Conservation (phyloP, 495 filamentous ascomycete species). For the Thermothielavioides terrestris region DNA sequence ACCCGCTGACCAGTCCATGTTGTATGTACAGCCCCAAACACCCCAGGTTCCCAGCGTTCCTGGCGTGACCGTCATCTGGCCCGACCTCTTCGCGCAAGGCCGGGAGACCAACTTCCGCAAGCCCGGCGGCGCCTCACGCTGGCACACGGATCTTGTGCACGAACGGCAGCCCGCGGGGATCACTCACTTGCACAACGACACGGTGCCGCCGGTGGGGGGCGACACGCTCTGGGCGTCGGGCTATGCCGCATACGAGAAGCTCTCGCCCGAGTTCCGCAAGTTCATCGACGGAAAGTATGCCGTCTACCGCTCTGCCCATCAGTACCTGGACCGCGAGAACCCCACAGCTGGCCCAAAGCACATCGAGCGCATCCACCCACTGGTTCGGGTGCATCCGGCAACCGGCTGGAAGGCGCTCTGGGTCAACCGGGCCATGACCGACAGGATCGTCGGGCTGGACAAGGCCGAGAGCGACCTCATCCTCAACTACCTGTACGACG, state of each 20-base stretch:
- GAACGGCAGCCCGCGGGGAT: conserved; percentile 62
- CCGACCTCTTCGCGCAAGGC: conserved; percentile 52
- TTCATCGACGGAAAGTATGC: conserved; percentile 61
- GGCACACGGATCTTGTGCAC: conserved; percentile 66
- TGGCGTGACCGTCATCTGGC: conserved; percentile 61
- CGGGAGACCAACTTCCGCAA: conserved; percentile 48
- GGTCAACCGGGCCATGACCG: conserved; percentile 61
- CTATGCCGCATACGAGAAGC: conserved; percentile 62
- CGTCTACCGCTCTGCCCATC: conserved; percentile 57
- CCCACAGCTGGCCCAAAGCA: conserved; percentile 53
- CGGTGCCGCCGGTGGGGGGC: conserved; percentile 54
- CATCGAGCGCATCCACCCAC: conserved; percentile 56
- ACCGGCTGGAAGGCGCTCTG: conserved; percentile 64
- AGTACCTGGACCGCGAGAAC: conserved; percentile 56
- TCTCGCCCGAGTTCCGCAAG: conserved; percentile 59
- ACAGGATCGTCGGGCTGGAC: conserved; percentile 55
- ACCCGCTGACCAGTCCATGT: too few relatives aligned
- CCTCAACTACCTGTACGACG: conserved; percentile 55
- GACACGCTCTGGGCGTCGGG: conserved; percentile 68
- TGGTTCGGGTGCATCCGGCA: conserved; percentile 63
- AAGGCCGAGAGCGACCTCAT: conserved; percentile 60
- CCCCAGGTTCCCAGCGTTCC: conserved; percentile 59
- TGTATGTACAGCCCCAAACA: conserved; percentile 51
- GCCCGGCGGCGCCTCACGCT: conserved; percentile 55
- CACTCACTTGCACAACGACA: conserved; percentile 61